Evolutionary conservation across 306 rosid species (phyloP), one percentile per base, ranked within the genome.

Genomic region (Senna tora): DNA sequence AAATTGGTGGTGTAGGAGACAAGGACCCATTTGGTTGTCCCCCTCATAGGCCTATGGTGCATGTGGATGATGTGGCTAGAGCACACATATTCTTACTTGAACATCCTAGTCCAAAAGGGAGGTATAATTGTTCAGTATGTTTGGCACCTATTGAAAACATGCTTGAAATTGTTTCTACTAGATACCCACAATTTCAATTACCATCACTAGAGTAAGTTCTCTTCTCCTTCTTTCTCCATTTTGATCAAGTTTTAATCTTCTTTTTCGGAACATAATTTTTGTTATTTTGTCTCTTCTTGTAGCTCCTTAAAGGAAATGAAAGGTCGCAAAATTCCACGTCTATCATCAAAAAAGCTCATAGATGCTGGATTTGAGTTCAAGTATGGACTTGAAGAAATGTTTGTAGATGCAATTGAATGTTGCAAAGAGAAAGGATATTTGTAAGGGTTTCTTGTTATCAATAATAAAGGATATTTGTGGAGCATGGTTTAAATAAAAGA

Each of bases 21-120:
- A n/a, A 74, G 11, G 34, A 65, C 43, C 42, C 12, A 7, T 81
- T 56, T 33, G 41, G 55, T 30, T 1, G 30, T 25, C 1, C 3
- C 14, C 12, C 46, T 9, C 57, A 56, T 14, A 3, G 43, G 4
- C 30, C 56, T 65, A 3, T 87, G 78, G 91, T 87, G 45, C 85
- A 87, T 47, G 81, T 79, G 32, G 87, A 87, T 52, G 91, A 87
- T 38, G 43, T 80, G 52, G 80, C 75, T 0, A 78, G 86, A 38
- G 85, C 87, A 30, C 81, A 82, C 8, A 83, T 87, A 4, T 79
- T 76, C 65, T 78, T 79, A n/a, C 65, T 84, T 15, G 85, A 84
- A 74, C 50, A 75, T 25, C 71, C 83, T n/a, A 58, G 50, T 46
- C 78, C 78, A 2, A 76, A 59, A 9, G 88, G 87, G 51, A 72